Conservation (phyloP, 1,284 basidiomycete species). For the Ganoderma resinaceum region DNA sequence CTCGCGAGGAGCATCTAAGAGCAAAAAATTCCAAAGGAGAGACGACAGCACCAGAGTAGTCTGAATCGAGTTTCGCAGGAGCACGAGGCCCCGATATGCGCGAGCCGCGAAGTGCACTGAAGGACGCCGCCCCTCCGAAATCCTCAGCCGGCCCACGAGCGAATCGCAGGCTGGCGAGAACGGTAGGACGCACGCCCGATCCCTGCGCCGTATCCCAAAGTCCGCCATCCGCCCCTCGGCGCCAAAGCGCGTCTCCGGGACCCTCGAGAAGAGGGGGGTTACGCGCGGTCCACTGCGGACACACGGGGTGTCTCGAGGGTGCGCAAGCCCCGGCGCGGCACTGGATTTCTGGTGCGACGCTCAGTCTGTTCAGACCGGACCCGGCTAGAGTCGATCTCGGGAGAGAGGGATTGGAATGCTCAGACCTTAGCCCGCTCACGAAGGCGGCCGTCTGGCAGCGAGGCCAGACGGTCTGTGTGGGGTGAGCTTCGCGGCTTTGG, state of each 20-base stretch:
- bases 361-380: slow-evolving; percentile 53
- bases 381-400: slow-evolving; percentile 55
- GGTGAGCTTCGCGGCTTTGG: slow-evolving; percentile 62
- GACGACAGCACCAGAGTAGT: slow-evolving; percentile 59
- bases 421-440: slow-evolving; percentile 71
- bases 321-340: slow-evolving; percentile 23
- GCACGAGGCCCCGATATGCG: slow-evolving; percentile 30
- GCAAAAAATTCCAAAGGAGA: slow-evolving; percentile 35
- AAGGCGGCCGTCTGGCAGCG: slow-evolving; percentile 38
- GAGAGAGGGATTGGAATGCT: slow-evolving; percentile 55
- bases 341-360: slow-evolving; percentile 59
- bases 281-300: slow-evolving; percentile 1
- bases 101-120: slow-evolving; percentile 62
- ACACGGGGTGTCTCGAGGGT: neutral
- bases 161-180: slow-evolving; percentile 22
- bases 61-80: slow-evolving; percentile 60
- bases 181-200: slow-evolving; percentile 37
- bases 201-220: slow-evolving; percentile 44
- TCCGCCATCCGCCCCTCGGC: slow-evolving; percentile 30
- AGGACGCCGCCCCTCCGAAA: slow-evolving; percentile 39
- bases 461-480: slow-evolving; percentile 45
- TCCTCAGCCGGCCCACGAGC: slow-evolving; percentile 23
- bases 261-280: slow-evolving; percentile 24
- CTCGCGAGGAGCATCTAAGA: slow-evolving; percentile 36
- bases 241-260: slow-evolving; percentile 39